Evolutionary conservation across 2,329 filamentous ascomycete species (phyloP).

Genomic region (Fusarium compactum): DNA sequence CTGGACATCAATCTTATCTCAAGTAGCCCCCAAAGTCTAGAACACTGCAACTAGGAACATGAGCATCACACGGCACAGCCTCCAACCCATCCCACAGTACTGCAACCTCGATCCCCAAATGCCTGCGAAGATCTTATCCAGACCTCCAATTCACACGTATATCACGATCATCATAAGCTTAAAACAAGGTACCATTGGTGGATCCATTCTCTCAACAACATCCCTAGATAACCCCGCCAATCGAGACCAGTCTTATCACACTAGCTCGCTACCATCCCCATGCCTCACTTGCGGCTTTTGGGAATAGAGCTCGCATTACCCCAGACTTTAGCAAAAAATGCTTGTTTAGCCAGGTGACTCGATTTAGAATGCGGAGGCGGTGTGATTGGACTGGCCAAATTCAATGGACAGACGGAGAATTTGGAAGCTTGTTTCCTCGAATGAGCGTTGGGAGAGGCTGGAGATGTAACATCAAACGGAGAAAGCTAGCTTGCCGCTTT

Average conservation of each 20-base stretch:
- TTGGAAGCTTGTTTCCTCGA: conserved; percentile 29
- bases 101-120: neutral
- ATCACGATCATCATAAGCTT: conserved; percentile 2
- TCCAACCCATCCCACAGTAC: neutral
- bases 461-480: conserved; percentile 39
- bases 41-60: neutral
- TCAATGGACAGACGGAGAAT: conserved; percentile 28
- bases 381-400: conserved; percentile 9
- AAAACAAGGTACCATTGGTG: conserved; percentile 21
- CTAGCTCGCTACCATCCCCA: neutral
- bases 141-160: neutral
- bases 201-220: conserved; percentile 4
- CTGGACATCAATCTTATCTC: neutral
- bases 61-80: neutral
- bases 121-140: conserved; percentile 7
- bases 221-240: conserved; percentile 24
- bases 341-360: conserved; percentile 16
- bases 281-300: conserved; percentile 2
- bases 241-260: neutral
- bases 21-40: neutral
- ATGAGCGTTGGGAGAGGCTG: conserved; percentile 9
- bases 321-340: conserved; percentile 19
- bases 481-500: conserved; percentile 12
- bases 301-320: conserved; percentile 20
- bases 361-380: neutral